A percentile compares a stretch with the other conserved stretches of the same genome.
These are phyloP conservation scores for Myrica gale DNA, from an alignment of 306 rosid species.

Conservation along the genomic window DNA sequence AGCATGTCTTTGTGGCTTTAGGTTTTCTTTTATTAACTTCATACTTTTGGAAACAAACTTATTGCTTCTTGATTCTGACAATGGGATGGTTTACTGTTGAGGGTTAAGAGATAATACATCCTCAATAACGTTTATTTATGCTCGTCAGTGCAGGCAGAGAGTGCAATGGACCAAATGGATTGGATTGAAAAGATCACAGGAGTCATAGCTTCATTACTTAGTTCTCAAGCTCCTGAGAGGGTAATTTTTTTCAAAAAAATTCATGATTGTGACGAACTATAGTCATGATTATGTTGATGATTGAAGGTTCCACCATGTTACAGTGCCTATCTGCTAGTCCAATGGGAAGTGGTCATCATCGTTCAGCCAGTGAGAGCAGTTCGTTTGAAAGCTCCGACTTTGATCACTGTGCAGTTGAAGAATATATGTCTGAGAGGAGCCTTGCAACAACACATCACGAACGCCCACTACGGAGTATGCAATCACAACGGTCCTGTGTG, in stretches of 20 bases:
- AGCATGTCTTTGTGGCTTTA: slow-evolving; percentile 21
- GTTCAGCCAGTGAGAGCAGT: slow-evolving; percentile 97
- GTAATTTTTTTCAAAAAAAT: slow-evolving; percentile 43
- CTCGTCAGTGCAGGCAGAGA: slow-evolving; percentile 99
- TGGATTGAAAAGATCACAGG: slow-evolving; percentile 99
- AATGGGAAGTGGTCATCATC: slow-evolving; percentile 87
- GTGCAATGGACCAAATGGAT: slow-evolving; percentile 99
- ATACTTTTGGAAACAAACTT: neutral
- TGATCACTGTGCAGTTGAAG: slow-evolving; percentile 79
- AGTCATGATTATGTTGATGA: slow-evolving; percentile 28
- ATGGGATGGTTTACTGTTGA: slow-evolving; percentile 19
- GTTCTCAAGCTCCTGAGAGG: slow-evolving; percentile 97
- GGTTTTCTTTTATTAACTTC: neutral
- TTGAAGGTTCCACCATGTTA: slow-evolving; percentile 26
- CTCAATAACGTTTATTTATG: slow-evolving; percentile 48
- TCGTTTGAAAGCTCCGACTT: slow-evolving; percentile 97
- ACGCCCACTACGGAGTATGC: slow-evolving; percentile 73
- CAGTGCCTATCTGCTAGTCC: slow-evolving; percentile 92
- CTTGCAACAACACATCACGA: slow-evolving; percentile 51
- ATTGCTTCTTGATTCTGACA: slow-evolving; percentile 10
- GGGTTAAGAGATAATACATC: slow-evolving; percentile 32
- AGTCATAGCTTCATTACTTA: slow-evolving; percentile 94
- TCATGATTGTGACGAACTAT: slow-evolving; percentile 22
- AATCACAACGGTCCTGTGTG: slow-evolving; percentile 65
- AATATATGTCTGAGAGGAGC: slow-evolving; percentile 69